phyloP scores from a whole-genome alignment of 225 moss, liverwort and hornwort species.

The Polytrichum formosum region DNA sequence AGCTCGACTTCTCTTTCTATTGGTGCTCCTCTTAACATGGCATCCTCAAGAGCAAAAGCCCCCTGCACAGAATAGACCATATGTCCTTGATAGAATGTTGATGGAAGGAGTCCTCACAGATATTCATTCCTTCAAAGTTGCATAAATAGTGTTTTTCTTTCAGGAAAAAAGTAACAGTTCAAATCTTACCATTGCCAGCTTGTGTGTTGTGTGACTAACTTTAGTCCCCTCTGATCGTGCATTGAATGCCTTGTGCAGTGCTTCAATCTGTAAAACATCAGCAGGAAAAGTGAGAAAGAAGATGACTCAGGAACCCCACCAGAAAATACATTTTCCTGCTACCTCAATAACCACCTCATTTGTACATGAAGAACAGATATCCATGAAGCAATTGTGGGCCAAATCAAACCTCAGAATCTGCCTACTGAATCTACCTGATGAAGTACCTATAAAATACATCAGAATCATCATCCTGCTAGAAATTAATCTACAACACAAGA shows the following conservation, averaged over 20 bases:
- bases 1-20: conserved; percentile 71
- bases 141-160: too few relatives aligned
- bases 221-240: conserved; percentile 83
- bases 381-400: too few relatives aligned
- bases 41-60: conserved; percentile 93
- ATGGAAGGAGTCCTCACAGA: neutral
- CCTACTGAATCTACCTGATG: too few relatives aligned
- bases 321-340: too few relatives aligned
- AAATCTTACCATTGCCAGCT: conserved; percentile 87
- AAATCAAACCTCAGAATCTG: too few relatives aligned
- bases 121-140: neutral
- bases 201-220: conserved; percentile 92
- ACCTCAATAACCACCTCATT: too few relatives aligned
- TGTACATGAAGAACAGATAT: too few relatives aligned
- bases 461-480: too few relatives aligned
- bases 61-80: conserved; percentile 47
- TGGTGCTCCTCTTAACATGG: conserved; percentile 72
- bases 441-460: neutral
- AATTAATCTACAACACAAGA: too few relatives aligned
- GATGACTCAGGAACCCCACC: neutral
- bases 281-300: neutral
- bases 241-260: conserved; percentile 78
- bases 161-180: too few relatives aligned
- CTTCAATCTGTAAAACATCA: conserved; percentile 59
- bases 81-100: neutral